A percentile compares a stretch with the other conserved stretches of the same genome.
Evolutionary conservation across 2,329 filamentous ascomycete species (phyloP).

Genomic region (Diaporthe destruens): DNA sequence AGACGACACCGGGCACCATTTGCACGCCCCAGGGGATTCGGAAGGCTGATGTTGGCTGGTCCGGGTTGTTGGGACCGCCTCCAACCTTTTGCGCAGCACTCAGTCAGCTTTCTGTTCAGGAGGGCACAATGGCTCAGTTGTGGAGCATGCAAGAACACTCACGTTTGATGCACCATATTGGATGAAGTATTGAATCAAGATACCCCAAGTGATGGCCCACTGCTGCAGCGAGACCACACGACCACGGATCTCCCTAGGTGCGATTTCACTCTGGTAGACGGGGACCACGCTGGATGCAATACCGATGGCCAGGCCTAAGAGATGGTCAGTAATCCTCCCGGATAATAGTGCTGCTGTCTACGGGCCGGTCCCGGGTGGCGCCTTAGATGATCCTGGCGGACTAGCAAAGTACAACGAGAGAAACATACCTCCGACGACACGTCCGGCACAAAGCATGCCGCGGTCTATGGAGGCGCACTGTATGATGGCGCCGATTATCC

Average conservation of each 20-base stretch:
- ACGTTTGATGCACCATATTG: conserved; percentile 70
- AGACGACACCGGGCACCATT: conserved; percentile 64
- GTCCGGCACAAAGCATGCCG: conserved; percentile 79
- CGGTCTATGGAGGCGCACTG: conserved; percentile 74
- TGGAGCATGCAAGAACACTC: not conserved
- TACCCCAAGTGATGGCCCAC: conserved; percentile 79
- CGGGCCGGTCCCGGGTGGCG: no score
- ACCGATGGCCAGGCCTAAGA: conserved; percentile 75
- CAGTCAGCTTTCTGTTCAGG: not conserved
- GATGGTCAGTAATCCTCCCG: conserved; percentile 53
- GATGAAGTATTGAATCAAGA: conserved; percentile 75
- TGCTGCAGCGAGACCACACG: conserved; percentile 75
- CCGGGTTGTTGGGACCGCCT: conserved; percentile 61
- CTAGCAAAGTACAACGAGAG: not conserved
- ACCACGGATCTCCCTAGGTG: conserved; percentile 67
- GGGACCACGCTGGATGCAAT: conserved; percentile 80
- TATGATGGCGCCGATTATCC: conserved; percentile 65
- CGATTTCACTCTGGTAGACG: conserved; percentile 77
- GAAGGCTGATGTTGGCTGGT: conserved; percentile 67
- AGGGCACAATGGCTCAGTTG: not conserved
- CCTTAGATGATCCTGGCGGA: not conserved
- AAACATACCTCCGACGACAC: conserved; percentile 62
- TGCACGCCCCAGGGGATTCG: conserved; percentile 73
- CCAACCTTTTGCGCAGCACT: conserved; percentile 51
- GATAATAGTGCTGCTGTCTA: not conserved